Evolutionary conservation across 2,329 filamentous ascomycete species (phyloP), one percentile per base, ranked within the genome.

Genomic region (Botrytis tulipae): DNA sequence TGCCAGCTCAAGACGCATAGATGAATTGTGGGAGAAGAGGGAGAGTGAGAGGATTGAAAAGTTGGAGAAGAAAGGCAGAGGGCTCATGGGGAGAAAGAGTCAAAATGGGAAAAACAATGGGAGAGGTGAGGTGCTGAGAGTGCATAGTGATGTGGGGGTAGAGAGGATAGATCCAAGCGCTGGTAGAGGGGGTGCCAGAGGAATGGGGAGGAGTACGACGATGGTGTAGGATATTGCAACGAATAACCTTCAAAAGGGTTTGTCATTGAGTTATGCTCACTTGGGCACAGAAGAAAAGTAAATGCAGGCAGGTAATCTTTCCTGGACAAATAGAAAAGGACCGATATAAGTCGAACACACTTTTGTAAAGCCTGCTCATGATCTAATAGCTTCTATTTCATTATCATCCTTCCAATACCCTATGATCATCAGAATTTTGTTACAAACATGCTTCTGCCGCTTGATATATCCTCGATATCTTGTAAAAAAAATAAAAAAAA

Each of bases 1-100:
- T 75, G 75, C 74, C 20, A 78, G 75, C 71, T 71, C 75, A 60
- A 70, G 46, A 59, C 70, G 70, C n/a, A 76, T 79, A 10, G 73
- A 68, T 44, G 76, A 75, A n/a, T 70, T 79, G 61, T 74, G 75
- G 69, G 60, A 70, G 70, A 72, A 57, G 62, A 73, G 76, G 67
- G 67, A 70, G 60, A 61, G 54, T 51, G 73, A 61, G 69, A 72
- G 73, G 61, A 44, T 46, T 44, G 61, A 67, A 54, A 73, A 46
- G 18, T 57, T 51, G 46, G 63, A 32, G 32, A 70, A 40, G 20
- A 57, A 18, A 67, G 32, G 63, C 73, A 37, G 32, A 63, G 60
- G 59, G 68, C n/a, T 3, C 37, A 18, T 25, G 63, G 60, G 42
- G 51, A 57, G 32, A 48, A 42, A 9, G n/a, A 71, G 35, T 46